Evolutionary conservation across 164 flowering plant species (phyloP).

Genomic region (Nymphaea colorata): DNA sequence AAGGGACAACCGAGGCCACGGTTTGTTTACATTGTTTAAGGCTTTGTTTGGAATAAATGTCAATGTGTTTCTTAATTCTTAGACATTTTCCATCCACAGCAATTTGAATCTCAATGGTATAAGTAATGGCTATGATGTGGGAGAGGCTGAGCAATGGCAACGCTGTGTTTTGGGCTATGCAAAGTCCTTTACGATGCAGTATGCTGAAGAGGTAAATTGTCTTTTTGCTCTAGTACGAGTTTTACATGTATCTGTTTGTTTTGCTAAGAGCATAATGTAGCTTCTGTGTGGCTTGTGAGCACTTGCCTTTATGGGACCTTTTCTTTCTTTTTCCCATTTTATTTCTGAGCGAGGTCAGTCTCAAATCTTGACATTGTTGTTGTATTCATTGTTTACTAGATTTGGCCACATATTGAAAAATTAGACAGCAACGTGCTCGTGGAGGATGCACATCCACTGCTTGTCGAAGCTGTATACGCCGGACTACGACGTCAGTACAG

Average conservation of each 20-base stretch:
- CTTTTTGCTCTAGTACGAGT: not conserved
- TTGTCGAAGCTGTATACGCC: slow-evolving; percentile 55
- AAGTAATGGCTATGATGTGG: slow-evolving; percentile 29
- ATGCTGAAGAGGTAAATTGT: slow-evolving; percentile 74
- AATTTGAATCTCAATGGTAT: slow-evolving; percentile 3
- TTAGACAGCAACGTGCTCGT: slow-evolving; percentile 61
- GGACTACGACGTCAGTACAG: slow-evolving; percentile 38
- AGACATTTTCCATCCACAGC: not conserved
- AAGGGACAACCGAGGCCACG: slow-evolving; percentile 37
- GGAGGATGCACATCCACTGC: slow-evolving; percentile 52
- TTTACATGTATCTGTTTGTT: not conserved
- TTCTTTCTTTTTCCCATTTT: too few species aligned
- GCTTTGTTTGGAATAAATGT: not conserved
- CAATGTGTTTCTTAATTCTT: not conserved
- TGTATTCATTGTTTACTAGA: slow-evolving; percentile 25
- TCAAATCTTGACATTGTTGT: not conserved
- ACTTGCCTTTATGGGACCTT: too few species aligned
- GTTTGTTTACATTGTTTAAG: slow-evolving; percentile 13
- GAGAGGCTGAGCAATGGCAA: slow-evolving; percentile 89
- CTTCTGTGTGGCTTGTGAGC: too few species aligned
- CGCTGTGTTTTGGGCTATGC: slow-evolving; percentile 74
- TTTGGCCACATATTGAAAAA: slow-evolving; percentile 81
- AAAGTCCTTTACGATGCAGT: slow-evolving; percentile 82
- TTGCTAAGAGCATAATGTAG: not conserved
- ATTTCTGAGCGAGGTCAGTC: too few species aligned